These are phyloP conservation scores for Vaucheria bursata DNA, from an alignment of 352 stramenopile species.

Conservation along the genomic window DNA sequence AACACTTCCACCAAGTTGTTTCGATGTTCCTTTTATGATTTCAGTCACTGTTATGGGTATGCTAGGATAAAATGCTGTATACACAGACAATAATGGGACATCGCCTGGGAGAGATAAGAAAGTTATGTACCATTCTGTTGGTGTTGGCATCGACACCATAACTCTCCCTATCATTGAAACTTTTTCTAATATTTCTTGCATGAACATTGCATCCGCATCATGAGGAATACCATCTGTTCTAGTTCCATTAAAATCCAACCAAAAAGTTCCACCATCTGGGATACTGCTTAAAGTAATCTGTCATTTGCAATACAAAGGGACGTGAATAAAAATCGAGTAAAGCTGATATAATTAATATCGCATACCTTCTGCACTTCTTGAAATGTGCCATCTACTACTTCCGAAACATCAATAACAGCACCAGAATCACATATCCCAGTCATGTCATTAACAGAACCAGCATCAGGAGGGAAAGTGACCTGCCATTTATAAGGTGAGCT, in stretches of 20 bases:
- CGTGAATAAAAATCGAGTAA: no score
- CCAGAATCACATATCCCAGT: neutral
- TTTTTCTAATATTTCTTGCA: conserved; percentile 20
- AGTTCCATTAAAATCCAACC: neutral
- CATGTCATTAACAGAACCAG: neutral
- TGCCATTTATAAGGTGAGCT: neutral
- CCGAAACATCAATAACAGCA: neutral
- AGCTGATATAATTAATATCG: no score
- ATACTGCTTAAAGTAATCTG: neutral
- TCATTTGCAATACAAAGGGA: no score
- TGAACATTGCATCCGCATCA: neutral
- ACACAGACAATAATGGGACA: conserved; percentile 8
- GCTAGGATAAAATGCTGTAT: conserved; percentile 15
- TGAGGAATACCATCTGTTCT: neutral
- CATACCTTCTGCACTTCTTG: neutral
- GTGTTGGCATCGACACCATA: neutral
- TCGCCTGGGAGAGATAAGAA: conserved; percentile 43
- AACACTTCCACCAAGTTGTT: neutral
- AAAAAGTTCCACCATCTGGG: neutral
- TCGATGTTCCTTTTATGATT: conserved; percentile 17
- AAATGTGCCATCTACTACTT: neutral
- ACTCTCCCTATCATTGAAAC: conserved; percentile 26
- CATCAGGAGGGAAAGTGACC: neutral
- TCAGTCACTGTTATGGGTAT: conserved; percentile 22
- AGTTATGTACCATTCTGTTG: conserved; percentile 29